Conservation (phyloP, 495 filamentous ascomycete species). For the Amphirosellinia nigrospora region DNA sequence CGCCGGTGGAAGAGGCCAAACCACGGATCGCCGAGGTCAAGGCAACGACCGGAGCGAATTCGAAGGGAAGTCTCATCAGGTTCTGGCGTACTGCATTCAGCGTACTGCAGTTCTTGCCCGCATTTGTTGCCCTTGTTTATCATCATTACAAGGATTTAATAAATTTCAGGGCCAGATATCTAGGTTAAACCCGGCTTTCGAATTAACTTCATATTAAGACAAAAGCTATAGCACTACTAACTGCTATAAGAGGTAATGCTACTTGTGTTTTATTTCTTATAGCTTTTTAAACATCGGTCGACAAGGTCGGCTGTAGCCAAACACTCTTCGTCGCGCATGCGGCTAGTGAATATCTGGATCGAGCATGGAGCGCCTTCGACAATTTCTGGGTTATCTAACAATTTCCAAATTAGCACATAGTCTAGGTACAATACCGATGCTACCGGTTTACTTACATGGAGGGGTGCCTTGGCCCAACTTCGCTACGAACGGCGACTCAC, state of each 20-base stretch:
- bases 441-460: slow-evolving; percentile 37
- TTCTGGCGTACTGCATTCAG: too few relatives aligned
- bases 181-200: too few relatives aligned
- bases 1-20: too few relatives aligned
- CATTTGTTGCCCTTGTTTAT: too few relatives aligned
- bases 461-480: slow-evolving; percentile 28
- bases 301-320: slow-evolving; percentile 46
- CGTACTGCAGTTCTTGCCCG: too few relatives aligned
- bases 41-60: too few relatives aligned
- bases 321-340: slow-evolving; percentile 54
- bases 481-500: neutral
- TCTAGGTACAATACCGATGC: neutral
- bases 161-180: too few relatives aligned
- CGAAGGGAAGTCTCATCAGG: too few relatives aligned
- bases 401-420: slow-evolving; percentile 10
- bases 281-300: slow-evolving; percentile 28
- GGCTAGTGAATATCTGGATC: slow-evolving; percentile 47
- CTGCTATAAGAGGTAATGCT: neutral
- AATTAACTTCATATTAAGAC: too few relatives aligned
- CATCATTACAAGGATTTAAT: too few relatives aligned
- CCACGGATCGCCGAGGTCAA: too few relatives aligned
- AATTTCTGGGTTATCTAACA: slow-evolving; percentile 42
- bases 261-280: neutral
- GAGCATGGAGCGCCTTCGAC: slow-evolving; percentile 49
- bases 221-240: too few relatives aligned